Evolutionary conservation across 257 asterid species (phyloP), one percentile per base, ranked within the genome.

Genomic region (Linderniella brevidens): DNA sequence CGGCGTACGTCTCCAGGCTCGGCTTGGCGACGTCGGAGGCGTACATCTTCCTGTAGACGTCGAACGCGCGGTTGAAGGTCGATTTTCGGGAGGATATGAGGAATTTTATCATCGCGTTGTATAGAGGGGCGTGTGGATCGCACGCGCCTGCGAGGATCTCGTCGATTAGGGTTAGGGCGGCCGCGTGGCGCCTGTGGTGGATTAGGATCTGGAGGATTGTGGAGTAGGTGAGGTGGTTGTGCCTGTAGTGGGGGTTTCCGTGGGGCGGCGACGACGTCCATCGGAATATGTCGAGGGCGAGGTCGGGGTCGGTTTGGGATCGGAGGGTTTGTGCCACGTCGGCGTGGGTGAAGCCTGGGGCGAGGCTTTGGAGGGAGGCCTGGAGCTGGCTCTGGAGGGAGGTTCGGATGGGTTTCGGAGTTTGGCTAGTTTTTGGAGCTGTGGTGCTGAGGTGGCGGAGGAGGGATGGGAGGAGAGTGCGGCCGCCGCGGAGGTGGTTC

Each of bases 201-300:
- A 74, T 66, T 1, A 77, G 61, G 55, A 78, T 74, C 39, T 76
- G 64, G 58, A 87, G 61, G 73, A 87, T 84, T 14, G 82, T 55
- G 49, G 76, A 72, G 70, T 88, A 88, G 48, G 84, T 84, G 51
- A 60, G 15, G 51, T 69, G 68, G 57, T 55, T 61, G 69, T 88
- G 98, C 68, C 73, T 88, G 83, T 78, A 88, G 61, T 68, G 54
- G 37, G 92, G 95, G 67, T 75, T 88, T 81, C 76, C 80, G 61
- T 69, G 54, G 37, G 92, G 87, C 63, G 80, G 98, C 64, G 78
- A 93, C 25, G 93, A 83, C 0, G 95, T 84, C 94, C 95, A 88
- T 4, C 95, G 90, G 79, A 88, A 88, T 15, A 88, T 80, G 68
- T 84, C 98, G 55, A 84, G 87, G 38, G 98, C 88, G 17, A 84